phyloP scores from a whole-genome alignment of 352 stramenopile species.

The Phytophthora cactorum region DNA sequence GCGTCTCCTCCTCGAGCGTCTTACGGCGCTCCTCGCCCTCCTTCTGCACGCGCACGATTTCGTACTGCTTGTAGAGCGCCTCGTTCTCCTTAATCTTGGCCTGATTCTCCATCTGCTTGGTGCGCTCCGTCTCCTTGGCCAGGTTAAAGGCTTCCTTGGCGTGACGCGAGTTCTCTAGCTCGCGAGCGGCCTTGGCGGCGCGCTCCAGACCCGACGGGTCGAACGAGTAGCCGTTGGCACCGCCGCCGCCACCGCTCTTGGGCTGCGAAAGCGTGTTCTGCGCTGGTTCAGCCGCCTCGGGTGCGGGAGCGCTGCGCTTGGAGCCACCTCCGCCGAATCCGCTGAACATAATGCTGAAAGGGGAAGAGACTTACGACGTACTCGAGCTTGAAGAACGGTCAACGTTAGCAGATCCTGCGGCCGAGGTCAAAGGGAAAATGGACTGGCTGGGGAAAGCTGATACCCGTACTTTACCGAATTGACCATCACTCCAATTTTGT shows the following conservation, averaged over 20 bases:
- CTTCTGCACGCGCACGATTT: constrained; percentile 96
- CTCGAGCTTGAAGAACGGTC: constrained; percentile 12
- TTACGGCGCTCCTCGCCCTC: constrained; percentile 97
- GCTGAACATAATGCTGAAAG: constrained; percentile 59
- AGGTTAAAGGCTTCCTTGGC: constrained; percentile 95
- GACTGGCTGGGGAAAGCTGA: constrained; percentile 36
- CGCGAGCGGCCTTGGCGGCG: constrained; percentile 96
- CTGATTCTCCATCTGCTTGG: constrained; percentile 94
- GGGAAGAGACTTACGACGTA: neutral
- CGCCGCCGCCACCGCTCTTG: constrained; percentile 29
- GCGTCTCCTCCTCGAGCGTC: constrained; percentile 97
- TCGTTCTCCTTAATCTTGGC: constrained; percentile 93
- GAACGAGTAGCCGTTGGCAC: constrained; percentile 88
- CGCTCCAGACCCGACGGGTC: constrained; percentile 97
- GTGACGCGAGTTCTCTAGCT: constrained; percentile 96
- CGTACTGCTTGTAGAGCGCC: constrained; percentile 93
- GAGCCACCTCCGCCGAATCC: constrained; percentile 54
- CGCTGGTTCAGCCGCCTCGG: constrained; percentile 28
- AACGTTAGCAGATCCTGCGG: constrained; percentile 14
- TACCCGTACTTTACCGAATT: constrained; percentile 29
- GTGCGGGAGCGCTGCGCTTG: constrained; percentile 37
- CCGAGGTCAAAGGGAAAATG: constrained; percentile 29
- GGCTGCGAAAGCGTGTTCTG: constrained; percentile 47
- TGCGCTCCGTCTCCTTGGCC: constrained; percentile 95
- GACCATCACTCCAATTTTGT: constrained; percentile 24